Evolutionary conservation across 331 rosid genomes (phyloP).

Genomic region (Quercus tomentella): DNA sequence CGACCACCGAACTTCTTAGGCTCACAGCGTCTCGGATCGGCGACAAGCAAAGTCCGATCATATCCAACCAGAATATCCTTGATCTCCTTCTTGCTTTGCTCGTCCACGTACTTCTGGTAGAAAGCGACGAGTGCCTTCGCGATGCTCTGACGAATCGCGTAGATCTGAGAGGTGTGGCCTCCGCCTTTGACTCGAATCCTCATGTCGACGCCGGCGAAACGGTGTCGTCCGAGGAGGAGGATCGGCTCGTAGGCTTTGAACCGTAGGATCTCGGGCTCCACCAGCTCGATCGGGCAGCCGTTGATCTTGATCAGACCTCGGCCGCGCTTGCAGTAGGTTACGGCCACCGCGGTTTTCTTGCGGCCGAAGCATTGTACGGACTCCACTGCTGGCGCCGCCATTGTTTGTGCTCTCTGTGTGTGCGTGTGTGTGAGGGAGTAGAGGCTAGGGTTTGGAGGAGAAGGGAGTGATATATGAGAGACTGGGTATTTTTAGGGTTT

Average conservation of each 20-base stretch:
- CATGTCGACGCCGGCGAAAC: conserved; percentile 53
- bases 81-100: conserved; percentile 51
- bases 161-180: conserved; percentile 52
- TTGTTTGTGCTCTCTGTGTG: not conserved
- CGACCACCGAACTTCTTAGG: conserved; percentile 62
- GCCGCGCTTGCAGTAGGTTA: conserved; percentile 49
- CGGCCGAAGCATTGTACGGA: conserved; percentile 53
- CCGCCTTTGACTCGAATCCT: conserved; percentile 49
- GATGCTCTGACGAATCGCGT: conserved; percentile 56
- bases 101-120: conserved; percentile 52
- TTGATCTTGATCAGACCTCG: conserved; percentile 54
- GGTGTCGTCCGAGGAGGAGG: conserved; percentile 45
- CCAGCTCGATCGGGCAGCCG: conserved; percentile 50
- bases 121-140: conserved; percentile 52
- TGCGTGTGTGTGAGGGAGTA: not conserved
- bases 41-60: conserved; percentile 46
- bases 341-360: conserved; percentile 53
- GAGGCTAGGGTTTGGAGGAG: not conserved
- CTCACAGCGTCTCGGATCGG: conserved; percentile 52
- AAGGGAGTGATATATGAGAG: too few relatives aligned
- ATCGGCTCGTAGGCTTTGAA: conserved; percentile 55
- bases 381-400: conserved; percentile 28
- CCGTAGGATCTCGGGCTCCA: conserved; percentile 51
- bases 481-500: not conserved
- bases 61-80: conserved; percentile 45